phyloP scores from a whole-genome alignment of 2,329 filamentous ascomycete genomes.

The Fusarium sp. region DNA sequence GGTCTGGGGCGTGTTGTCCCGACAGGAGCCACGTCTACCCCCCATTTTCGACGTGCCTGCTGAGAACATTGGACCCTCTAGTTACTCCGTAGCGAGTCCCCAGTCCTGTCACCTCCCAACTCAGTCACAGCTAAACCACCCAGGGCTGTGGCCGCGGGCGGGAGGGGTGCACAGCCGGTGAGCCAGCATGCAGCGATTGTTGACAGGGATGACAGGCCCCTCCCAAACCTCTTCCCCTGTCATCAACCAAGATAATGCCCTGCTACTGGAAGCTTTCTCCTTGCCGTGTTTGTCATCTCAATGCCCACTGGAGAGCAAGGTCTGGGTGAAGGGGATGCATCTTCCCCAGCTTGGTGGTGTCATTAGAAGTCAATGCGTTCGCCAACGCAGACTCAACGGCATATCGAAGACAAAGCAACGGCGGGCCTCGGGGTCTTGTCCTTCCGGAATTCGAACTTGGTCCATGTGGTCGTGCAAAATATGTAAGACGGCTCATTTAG shows the following conservation, averaged over 20 bases:
- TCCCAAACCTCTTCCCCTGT: conserved; percentile 24
- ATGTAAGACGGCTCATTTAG: neutral
- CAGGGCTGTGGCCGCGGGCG: conserved; percentile 35
- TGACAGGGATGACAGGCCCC: conserved; percentile 35
- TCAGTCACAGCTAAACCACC: conserved; percentile 11
- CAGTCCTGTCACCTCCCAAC: conserved; percentile 22
- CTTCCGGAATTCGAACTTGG: neutral
- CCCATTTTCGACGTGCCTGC: conserved; percentile 28
- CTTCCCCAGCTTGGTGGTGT: conserved; percentile 10
- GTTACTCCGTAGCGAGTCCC: neutral
- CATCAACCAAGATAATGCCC: conserved; percentile 17
- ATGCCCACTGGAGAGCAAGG: neutral
- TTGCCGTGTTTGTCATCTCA: conserved; percentile 2
- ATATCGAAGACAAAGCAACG: conserved; percentile 8
- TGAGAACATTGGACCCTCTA: conserved; percentile 17
- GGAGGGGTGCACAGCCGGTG: conserved; percentile 38
- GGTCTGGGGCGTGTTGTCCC: conserved; percentile 36
- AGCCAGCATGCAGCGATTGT: conserved; percentile 38
- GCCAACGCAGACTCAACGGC: neutral
- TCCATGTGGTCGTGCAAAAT: conserved; percentile 13
- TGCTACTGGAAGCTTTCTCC: conserved; percentile 12
- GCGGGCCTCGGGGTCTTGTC: conserved; percentile 10
- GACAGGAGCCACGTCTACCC: conserved; percentile 42
- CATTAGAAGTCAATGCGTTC: neutral
- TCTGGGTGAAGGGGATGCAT: conserved; percentile 8